Evolutionary conservation across 257 asterid genomes (phyloP).

Genomic region (Anisodus tanguticus): DNA sequence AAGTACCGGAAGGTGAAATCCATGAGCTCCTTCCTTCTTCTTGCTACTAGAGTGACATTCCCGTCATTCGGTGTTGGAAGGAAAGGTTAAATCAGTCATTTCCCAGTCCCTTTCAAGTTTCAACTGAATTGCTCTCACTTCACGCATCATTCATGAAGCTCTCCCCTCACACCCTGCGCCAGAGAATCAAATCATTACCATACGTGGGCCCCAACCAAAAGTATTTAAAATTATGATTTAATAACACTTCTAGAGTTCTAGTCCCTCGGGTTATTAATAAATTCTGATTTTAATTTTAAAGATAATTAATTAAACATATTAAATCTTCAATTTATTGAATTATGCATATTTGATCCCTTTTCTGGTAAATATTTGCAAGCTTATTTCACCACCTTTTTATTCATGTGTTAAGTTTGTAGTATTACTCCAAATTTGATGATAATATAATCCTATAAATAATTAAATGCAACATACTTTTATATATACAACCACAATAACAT

Average conservation of each 20-base stretch:
- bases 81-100: conserved; percentile 16
- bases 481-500: too few relatives aligned
- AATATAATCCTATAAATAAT: too few relatives aligned
- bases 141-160: conserved; percentile 38
- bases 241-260: not conserved
- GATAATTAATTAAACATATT: too few relatives aligned
- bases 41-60: not conserved
- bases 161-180: not conserved
- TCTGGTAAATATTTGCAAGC: too few relatives aligned
- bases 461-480: too few relatives aligned
- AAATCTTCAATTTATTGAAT: too few relatives aligned
- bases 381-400: too few relatives aligned
- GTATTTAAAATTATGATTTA: not conserved
- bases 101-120: not conserved
- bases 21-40: not conserved
- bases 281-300: too few relatives aligned
- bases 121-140: conserved; percentile 19
- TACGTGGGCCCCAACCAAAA: not conserved
- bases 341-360: too few relatives aligned
- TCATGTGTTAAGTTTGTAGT: too few relatives aligned
- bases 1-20: not conserved
- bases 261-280: too few relatives aligned
- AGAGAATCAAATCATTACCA: conserved; percentile 32
- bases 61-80: not conserved
- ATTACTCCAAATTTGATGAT: too few relatives aligned